Evolutionary conservation across 805 yeast species (phyloP), one percentile per base, ranked within the genome.

Genomic region (Candida pini): DNA sequence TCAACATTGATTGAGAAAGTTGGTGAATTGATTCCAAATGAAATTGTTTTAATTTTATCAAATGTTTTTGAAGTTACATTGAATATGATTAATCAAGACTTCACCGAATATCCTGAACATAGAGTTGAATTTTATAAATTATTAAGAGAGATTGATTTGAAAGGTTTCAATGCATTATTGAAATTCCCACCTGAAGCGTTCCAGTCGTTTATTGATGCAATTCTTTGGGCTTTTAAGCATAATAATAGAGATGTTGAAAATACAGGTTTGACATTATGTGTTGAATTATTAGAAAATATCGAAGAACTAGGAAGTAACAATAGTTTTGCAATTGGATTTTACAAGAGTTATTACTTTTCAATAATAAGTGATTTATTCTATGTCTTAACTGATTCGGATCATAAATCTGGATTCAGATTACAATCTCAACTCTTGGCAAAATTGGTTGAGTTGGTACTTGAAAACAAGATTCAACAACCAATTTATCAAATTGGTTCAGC

Each of bases 161-260:
- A 83, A 54, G 80, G 92, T 13, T 92, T 92, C 70, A 73, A 76
- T 39, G 95, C 97, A 1, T 70, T 92, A 46, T 68, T 87, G 40
- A 84, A 87, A 58, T 72, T 92, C 44, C 94, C 97, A 8, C 90
- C 94, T 3, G 88, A 78, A 43, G 95, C 95, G 17, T 90, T 92
- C 72, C 88, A 84, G 54, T 73, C 87, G 39, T 81, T 92, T 38
- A 78, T 92, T 40, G 90, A 88, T 62, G 95, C 97, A 3, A 89
- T 95, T 30, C 69, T 92, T 53, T 92, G 99, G 99, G 97, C 97
- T 0, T 85, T 92, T 60, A 90, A 92, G 63, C 99, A 92, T 60
- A 92, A 89, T 54, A 89, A 92, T 62, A 78, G 97, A 59, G 97
- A 90, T 36, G 97, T 92, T 36, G 98, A 92, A 61, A 89, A 82